phyloP scores from a whole-genome alignment of 2,329 filamentous ascomycete species.

The Mycosphaerella sp. region DNA sequence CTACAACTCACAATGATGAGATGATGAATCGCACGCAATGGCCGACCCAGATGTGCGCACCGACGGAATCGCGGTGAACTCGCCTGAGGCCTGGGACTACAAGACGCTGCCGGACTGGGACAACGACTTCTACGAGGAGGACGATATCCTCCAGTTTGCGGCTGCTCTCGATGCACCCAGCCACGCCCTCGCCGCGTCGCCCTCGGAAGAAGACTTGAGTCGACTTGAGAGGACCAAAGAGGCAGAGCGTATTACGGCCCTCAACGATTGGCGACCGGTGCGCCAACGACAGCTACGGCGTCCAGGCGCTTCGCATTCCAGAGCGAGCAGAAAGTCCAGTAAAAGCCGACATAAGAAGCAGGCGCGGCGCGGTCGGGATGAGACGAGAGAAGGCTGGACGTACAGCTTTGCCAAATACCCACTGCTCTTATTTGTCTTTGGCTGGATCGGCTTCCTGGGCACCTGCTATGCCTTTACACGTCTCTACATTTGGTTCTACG shows the following conservation, averaged over 20 bases:
- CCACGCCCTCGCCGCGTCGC: constrained; percentile 41
- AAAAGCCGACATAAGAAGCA: constrained; percentile 34
- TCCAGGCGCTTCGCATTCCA: constrained; percentile 27
- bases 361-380: constrained; percentile 60
- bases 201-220: constrained; percentile 53
- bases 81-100: constrained; percentile 56
- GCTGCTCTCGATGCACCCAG: constrained; percentile 78
- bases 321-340: constrained; percentile 12
- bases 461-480: constrained; percentile 72
- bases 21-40: constrained; percentile 29
- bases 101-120: constrained; percentile 70
- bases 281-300: constrained; percentile 54
- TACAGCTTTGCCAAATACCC: constrained; percentile 92
- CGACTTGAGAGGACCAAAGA: constrained; percentile 36
- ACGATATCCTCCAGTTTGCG: constrained; percentile 71
- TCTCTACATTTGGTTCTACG: constrained; percentile 86
- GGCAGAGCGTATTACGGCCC: constrained; percentile 67
- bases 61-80: constrained; percentile 45
- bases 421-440: constrained; percentile 69
- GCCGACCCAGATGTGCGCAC: constrained; percentile 42
- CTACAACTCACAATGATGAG: background rate
- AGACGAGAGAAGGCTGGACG: constrained; percentile 88
- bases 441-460: constrained; percentile 72
- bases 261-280: constrained; percentile 94
- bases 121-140: constrained; percentile 66